Percentiles rank a stretch among this genome's conserved stretches.
These are phyloP conservation scores for Megacollybia marginata DNA, from an alignment of 768 basidiomycete species.

Conservation along the genomic window DNA sequence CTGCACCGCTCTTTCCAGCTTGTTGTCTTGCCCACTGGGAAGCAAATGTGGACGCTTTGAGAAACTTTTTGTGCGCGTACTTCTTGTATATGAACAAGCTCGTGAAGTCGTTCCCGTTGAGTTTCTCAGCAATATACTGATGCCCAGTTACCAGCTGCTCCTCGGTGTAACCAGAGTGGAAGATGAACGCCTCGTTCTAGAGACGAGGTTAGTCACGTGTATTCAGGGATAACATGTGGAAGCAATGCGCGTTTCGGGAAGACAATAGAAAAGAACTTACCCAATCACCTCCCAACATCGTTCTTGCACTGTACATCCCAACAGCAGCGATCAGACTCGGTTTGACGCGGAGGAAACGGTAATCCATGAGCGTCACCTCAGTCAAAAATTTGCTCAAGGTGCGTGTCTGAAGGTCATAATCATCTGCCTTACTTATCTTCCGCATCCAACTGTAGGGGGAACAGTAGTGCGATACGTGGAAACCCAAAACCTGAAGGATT, in stretches of 20 bases:
- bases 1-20: slow-evolving; percentile 25
- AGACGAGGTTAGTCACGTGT: slow-evolving; percentile 11
- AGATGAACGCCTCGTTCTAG: slow-evolving; percentile 87
- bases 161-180: slow-evolving; percentile 88
- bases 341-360: slow-evolving; percentile 89
- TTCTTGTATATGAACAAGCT: slow-evolving; percentile 89
- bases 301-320: slow-evolving; percentile 93
- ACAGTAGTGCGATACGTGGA: slow-evolving; percentile 94
- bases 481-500: slow-evolving; percentile 90
- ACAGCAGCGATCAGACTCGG: slow-evolving; percentile 92
- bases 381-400: slow-evolving; percentile 97
- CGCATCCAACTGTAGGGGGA: slow-evolving; percentile 99
- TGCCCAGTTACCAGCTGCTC: slow-evolving; percentile 81
- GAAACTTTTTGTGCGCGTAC: slow-evolving; percentile 96
- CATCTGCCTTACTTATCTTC: slow-evolving; percentile 96
- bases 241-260: background rate
- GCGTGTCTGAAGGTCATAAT: slow-evolving; percentile 96
- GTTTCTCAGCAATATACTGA: slow-evolving; percentile 73
- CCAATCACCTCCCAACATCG: slow-evolving; percentile 95
- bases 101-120: slow-evolving; percentile 74
- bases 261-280: slow-evolving; percentile 45
- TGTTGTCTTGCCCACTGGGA: slow-evolving; percentile 65
- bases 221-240: background rate
- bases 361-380: slow-evolving; percentile 89
- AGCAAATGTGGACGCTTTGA: slow-evolving; percentile 80